Evolutionary conservation across 2,329 filamentous ascomycete genomes (phyloP).

Genomic region (Sclerotinia sclerotiorum): DNA sequence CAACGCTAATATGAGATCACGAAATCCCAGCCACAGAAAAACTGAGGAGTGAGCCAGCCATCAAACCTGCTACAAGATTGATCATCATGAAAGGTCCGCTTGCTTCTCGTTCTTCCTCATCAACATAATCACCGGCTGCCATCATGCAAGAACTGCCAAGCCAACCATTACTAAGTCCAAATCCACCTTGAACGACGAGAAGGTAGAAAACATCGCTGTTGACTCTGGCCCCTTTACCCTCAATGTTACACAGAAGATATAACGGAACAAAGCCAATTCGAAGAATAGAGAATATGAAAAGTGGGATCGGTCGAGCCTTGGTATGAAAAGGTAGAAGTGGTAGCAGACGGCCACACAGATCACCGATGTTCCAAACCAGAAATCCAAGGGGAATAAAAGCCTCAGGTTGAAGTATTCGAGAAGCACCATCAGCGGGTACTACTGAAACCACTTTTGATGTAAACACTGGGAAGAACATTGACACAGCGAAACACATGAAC

Average conservation of each 20-base stretch:
- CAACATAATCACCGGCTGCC: constrained; percentile 78
- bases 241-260: constrained; percentile 87
- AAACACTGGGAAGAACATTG: constrained; percentile 96
- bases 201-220: constrained; percentile 87
- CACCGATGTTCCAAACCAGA: constrained; percentile 90
- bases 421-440: constrained; percentile 44
- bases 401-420: constrained; percentile 64
- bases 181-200: constrained; percentile 75
- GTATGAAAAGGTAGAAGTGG: constrained; percentile 60
- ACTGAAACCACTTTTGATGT: constrained; percentile 66
- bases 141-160: constrained; percentile 90
- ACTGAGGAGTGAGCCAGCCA: constrained; percentile 83
- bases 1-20: constrained; percentile 4
- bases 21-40: constrained; percentile 61
- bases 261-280: constrained; percentile 75
- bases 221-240: constrained; percentile 70
- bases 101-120: constrained; percentile 78
- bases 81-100: constrained; percentile 93
- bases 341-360: constrained; percentile 72
- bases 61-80: constrained; percentile 80
- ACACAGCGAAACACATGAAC: constrained; percentile 76
- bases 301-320: constrained; percentile 59
- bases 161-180: constrained; percentile 85
- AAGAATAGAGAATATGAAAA: constrained; percentile 67
- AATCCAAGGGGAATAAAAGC: constrained; percentile 90